phyloP scores from a whole-genome alignment of 768 basidiomycete genomes.

The Amanita pseudoporphyria region DNA sequence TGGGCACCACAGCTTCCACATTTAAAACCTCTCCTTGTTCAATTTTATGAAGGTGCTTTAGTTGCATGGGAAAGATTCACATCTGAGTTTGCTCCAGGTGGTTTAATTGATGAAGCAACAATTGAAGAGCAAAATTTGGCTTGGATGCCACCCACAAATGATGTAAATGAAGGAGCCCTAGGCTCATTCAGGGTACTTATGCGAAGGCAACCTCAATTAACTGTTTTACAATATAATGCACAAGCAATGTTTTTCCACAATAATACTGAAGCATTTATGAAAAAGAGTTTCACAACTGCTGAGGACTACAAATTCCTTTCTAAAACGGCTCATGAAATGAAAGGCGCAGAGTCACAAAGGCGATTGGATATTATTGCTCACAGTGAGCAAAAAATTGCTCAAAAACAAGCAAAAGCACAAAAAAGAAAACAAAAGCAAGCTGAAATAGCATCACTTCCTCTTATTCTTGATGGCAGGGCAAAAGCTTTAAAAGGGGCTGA shows the following conservation, averaged over 20 bases:
- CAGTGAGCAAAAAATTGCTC: no score
- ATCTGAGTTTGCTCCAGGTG: no score
- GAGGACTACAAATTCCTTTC: background rate
- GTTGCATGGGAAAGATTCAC: conserved; percentile 19
- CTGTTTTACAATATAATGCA: conserved; percentile 17
- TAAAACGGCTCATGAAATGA: no score
- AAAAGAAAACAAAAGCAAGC: no score
- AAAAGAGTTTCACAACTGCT: conserved; percentile 3
- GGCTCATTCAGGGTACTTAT: background rate
- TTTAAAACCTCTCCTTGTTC: conserved; percentile 10
- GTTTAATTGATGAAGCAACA: conserved; percentile 8
- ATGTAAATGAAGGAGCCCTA: no score
- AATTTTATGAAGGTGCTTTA: conserved; percentile 19
- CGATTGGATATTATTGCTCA: no score
- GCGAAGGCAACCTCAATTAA: conserved; percentile 10
- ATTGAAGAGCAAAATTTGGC: conserved; percentile 4
- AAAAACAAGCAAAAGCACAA: no score
- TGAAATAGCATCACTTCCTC: no score
- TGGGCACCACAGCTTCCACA: conserved; percentile 12
- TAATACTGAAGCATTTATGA: conserved; percentile 17
- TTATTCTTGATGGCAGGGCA: no score
- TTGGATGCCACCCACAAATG: conserved; percentile 13
- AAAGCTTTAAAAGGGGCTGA: no score
- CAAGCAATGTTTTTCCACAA: conserved; percentile 16
- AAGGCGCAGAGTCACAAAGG: no score